These are phyloP conservation scores for Penicillium simplicissimum DNA, from an alignment of 495 filamentous ascomycete genomes.

Conservation along the genomic window DNA sequence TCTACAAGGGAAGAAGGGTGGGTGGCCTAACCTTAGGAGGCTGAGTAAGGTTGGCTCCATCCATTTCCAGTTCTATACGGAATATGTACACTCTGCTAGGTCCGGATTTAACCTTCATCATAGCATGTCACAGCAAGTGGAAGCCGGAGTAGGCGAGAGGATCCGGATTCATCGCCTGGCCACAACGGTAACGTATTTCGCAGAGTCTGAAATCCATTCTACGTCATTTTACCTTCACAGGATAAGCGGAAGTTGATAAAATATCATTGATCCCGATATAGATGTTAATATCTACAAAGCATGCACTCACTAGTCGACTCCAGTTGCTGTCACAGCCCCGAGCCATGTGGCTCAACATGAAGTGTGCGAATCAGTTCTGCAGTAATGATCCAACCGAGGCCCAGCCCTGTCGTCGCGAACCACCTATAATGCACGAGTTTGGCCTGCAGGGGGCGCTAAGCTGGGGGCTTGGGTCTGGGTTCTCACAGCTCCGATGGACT, in stretches of 20 bases:
- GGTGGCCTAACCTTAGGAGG: slow-evolving; percentile 1
- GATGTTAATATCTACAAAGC: not conserved
- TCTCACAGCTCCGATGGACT: not conserved
- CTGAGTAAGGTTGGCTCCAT: not conserved
- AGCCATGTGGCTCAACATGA: not conserved
- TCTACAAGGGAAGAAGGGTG: not conserved
- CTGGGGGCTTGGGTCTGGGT: not conserved
- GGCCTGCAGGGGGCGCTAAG: slow-evolving; percentile 3
- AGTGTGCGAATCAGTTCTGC: not conserved
- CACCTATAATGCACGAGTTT: not conserved
- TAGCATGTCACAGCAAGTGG: not conserved
- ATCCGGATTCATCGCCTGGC: too few relatives aligned
- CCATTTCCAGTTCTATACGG: not conserved
- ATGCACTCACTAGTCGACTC: not conserved
- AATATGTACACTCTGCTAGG: not conserved
- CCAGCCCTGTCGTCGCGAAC: not conserved
- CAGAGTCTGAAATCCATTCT: too few relatives aligned
- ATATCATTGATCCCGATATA: not conserved
- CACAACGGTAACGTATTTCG: too few relatives aligned
- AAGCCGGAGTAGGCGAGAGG: not conserved
- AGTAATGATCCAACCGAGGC: not conserved
- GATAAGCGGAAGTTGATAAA: too few relatives aligned
- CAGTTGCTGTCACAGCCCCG: not conserved
- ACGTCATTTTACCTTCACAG: too few relatives aligned
- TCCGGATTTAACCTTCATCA: not conserved